These are phyloP conservation scores for Volutella citrinella DNA, from an alignment of 2,329 filamentous ascomycete species.

Conservation along the genomic window DNA sequence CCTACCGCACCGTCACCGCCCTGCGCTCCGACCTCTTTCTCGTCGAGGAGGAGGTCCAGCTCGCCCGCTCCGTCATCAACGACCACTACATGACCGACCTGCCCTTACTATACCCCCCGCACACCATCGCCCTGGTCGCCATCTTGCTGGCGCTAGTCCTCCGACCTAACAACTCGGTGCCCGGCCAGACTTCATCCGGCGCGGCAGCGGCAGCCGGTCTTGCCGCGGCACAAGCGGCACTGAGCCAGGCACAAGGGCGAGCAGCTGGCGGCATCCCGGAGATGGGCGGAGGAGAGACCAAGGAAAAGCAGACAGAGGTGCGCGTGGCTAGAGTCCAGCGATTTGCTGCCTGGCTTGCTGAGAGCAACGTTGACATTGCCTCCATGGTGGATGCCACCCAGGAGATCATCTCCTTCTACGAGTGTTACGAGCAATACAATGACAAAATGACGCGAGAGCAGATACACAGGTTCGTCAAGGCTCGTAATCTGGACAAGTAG, in stretches of 20 bases:
- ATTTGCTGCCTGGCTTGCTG: conserved; percentile 75
- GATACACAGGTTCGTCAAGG: conserved; percentile 58
- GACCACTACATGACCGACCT: conserved; percentile 91
- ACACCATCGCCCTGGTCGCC: conserved; percentile 82
- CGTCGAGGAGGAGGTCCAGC: conserved; percentile 71
- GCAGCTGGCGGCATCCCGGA: conserved; percentile 16
- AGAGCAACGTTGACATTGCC: conserved; percentile 81
- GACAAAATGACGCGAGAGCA: conserved; percentile 58
- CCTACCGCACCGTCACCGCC: conserved; percentile 76
- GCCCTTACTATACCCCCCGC: conserved; percentile 81
- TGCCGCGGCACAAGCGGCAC: conserved; percentile 47
- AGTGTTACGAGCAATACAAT: conserved; percentile 61
- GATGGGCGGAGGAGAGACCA: conserved; percentile 25
- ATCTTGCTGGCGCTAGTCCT: conserved; percentile 83
- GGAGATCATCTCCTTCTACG: conserved; percentile 87
- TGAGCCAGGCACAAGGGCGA: conserved; percentile 44
- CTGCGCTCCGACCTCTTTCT: conserved; percentile 69
- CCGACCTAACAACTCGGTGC: conserved; percentile 49
- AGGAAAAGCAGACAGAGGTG: conserved; percentile 50
- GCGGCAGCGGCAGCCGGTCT: conserved; percentile 39
- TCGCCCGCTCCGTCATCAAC: conserved; percentile 83
- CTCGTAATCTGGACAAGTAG: conserved; percentile 52
- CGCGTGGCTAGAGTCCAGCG: conserved; percentile 64
- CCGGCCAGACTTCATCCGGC: conserved; percentile 27
- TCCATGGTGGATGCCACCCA: conserved; percentile 86